Base-by-base conservation (phyloP, 164 flowering plant genomes). In the Vitis labrusca region DNA sequence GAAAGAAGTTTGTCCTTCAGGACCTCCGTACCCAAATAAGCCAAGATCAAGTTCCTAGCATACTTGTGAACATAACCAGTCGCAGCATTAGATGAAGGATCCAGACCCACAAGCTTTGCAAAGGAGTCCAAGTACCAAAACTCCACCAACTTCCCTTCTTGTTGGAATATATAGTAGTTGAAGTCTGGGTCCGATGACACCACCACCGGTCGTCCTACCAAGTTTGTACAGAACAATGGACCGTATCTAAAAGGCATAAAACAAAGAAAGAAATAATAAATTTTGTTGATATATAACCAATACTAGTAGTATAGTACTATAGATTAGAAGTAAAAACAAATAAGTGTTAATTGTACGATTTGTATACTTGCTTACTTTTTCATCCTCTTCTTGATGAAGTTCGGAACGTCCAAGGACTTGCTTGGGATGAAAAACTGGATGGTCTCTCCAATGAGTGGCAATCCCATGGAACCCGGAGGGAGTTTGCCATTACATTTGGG, bases 391-490 rank as follows among this genome's bases (percentile, higher is more conserved):
- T 75, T 76, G 49, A 79, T 67, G 71, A 83, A 83, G 9, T 79
- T 74, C 0, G 60, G 73, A 54, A 79, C 44, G 61, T 83, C 84
- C 3, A 75, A 12, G 7, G 79, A 69, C 50, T 68, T 59, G 52
- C 73, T 69, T 1, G 83, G 80, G 17, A 68, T 51, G 66, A 77
- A 10, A 10, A 79, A 58, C 63, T 79, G 65, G 63, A 83, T 61
- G 47, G 78, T 76, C 71, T 83, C 86, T 13, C 86, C 86, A 37
- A 81, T 70, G 13, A 81, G 66, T 47, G 86, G 84, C 3, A 78
- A 48, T 2, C 80, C 86, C 68, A 75, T 70, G 10, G 86, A 83
- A 49, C 84, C 84, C 0, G 82, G 84, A 47, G 84, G 86, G 3
- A 78, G 77, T 16, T 14, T 17, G 19, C 19, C 19, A 17, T 17